Evolutionary conservation across 257 asterid species (phyloP), one percentile per base, ranked within the genome.

Genomic region (Mentha longifolia): DNA sequence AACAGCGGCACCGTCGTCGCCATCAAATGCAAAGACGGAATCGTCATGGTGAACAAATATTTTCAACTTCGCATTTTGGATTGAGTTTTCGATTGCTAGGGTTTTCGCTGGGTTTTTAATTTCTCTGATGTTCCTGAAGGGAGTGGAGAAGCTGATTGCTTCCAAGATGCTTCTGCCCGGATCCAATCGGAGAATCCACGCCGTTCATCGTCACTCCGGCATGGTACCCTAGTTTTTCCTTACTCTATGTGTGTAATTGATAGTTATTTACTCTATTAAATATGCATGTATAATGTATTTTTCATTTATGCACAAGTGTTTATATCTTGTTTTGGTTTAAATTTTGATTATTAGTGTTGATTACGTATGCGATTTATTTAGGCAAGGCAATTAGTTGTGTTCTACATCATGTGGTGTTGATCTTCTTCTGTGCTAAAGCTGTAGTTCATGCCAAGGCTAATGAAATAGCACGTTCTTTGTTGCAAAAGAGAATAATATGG

Each of bases 1-100:
- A 90, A 88, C 71, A 88, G 95, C 77, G 97, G 97, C 61, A 90
- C 97, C 25, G 97, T 88, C 66, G 85, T 90, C 20, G 95, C 95
- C 33, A 86, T 90, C 85, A 86, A 81, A 80, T 90, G 97, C 95
- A 88, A 85, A 78, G 97, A 90, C 54, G 97, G 97, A 37, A 63
- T 90, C 51, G 95, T 90, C 25, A 73, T 90, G 97, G 97, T 90
- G 74, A 17, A 5, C 42, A 1, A 8, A 56, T 28, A 28, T 6
- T 11, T 71, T 59, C 35, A 16, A 1, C 61, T 68, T 47, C 3
- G 8, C 52, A 17, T 66, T 39, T 57, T 45, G 37, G 9, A 30
- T 49, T 68, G 8, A 51, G 65, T 51, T 61, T 75, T 68, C 8
- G 45, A 52, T 54, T 42, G 52, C 63, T 72, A 72, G 78, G 87